Base-by-base conservation (phyloP, 129 eudicot genomes). In the Centrapalus pauciflorus region DNA sequence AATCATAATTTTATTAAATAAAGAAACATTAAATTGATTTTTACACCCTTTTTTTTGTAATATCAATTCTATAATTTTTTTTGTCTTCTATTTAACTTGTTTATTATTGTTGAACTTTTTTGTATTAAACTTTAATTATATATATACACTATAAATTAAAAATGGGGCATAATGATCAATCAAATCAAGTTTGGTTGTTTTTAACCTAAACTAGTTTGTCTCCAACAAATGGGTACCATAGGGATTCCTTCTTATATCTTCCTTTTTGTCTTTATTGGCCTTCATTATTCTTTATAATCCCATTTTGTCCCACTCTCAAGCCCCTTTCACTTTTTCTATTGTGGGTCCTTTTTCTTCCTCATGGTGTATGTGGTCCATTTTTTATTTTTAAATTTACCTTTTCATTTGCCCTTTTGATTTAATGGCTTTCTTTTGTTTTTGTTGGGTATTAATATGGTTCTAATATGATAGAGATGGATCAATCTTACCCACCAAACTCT, bases 241-340 rank as follows among this genome's bases (percentile, higher is more conserved):
- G 68, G 79, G 79, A 75, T 75, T 66, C 74, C 74, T 75, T 58
- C 45, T 66, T 75, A 75, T 67, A 66, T 75, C 79, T 58, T 57
- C 79, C 69, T 57, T 75, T 66, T 75, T 75, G 79, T 75, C 74
- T 57, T 57, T 48, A 48, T 75, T 58, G 7, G 38, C 35, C 68
- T 46, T 48, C 79, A 66, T 75, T 66, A 66, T 75, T 75, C 79
- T 75, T 58, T 66, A 43, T 75, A 75, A 67, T 75, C 74, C 66
- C 72, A 30, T 40, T 64, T 29, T 73, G 78, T 73, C 72, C 28
- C 72, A 20, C 51, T 37, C 66, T 55, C 50, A 64, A 64, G 78
- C 77, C 65, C 57, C 71, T 73, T 73, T 63, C 71, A 63, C 56
- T 64, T 61, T 62, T 41, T 43, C 24, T 35, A 7, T 21, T 45